Percentiles rank a stretch among this genome's conserved stretches.
Evolutionary conservation across 2,329 filamentous ascomycete genomes (phyloP).

Genomic region (Tolypocladium inflatum): DNA sequence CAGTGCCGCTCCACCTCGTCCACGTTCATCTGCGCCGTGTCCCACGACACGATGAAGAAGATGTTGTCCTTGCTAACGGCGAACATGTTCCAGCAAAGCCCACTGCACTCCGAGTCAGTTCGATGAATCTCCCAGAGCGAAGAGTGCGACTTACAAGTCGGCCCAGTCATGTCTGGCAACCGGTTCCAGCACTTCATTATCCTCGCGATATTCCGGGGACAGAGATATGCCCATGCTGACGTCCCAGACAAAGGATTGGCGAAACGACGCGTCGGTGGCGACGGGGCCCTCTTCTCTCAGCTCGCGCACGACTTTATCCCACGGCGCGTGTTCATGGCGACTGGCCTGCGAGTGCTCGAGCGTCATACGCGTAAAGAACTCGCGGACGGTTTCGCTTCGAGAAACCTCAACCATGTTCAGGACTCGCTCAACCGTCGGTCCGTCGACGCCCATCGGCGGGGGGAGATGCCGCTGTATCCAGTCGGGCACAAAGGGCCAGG

Average conservation of each 20-base stretch:
- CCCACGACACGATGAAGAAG: constrained; percentile 28
- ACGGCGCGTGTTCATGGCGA: constrained; percentile 22
- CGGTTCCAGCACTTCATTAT: constrained; percentile 16
- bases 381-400: constrained; percentile 13
- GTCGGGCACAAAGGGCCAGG: constrained; percentile 26
- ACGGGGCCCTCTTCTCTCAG: constrained; percentile 22
- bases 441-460: constrained; percentile 26
- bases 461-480: constrained; percentile 25
- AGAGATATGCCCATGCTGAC: constrained; percentile 19
- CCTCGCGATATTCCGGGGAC: constrained; percentile 6
- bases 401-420: constrained; percentile 21
- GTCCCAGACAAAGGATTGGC: constrained; percentile 29
- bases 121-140: no score
- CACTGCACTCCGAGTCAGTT: constrained; percentile 12
- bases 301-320: constrained; percentile 19
- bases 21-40: constrained; percentile 28
- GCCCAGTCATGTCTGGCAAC: constrained; percentile 26
- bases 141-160: constrained; percentile 21
- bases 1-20: constrained; percentile 20
- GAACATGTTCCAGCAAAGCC: constrained; percentile 28
- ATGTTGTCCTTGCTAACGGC: constrained; percentile 21
- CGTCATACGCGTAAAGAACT: constrained; percentile 17
- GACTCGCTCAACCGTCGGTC: constrained; percentile 25
- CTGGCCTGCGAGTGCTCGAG: constrained; percentile 14
- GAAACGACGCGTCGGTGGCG: constrained; percentile 22